These are phyloP conservation scores for Podosphaera aphanis DNA, from an alignment of 2,329 filamentous ascomycete species.

Conservation along the genomic window DNA sequence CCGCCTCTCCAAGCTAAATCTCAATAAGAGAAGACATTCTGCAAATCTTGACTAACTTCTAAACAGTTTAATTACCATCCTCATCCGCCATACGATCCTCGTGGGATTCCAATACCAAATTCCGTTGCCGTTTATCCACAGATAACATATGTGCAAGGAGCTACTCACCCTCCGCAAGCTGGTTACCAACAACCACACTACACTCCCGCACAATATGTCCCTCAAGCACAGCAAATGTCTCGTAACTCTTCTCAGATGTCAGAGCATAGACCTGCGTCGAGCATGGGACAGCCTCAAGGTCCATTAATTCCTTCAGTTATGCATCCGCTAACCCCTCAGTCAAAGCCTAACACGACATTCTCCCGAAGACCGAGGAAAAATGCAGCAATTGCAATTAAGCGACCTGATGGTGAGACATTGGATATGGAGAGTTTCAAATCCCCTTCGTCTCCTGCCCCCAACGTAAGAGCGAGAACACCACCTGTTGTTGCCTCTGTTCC, in stretches of 20 bases:
- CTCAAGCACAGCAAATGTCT: slow-evolving; percentile 47
- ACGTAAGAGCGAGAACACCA: slow-evolving; percentile 32
- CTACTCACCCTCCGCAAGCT: slow-evolving; percentile 22
- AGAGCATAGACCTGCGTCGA: slow-evolving; percentile 27
- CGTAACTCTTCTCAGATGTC: slow-evolving; percentile 62
- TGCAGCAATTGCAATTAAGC: slow-evolving; percentile 64
- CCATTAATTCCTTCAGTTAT: slow-evolving; percentile 14
- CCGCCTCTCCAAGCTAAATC: too few relatives aligned
- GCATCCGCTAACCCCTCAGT: slow-evolving; percentile 34
- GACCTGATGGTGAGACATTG: slow-evolving; percentile 54
- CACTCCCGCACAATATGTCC: slow-evolving; percentile 17
- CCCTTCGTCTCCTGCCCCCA: slow-evolving; percentile 32
- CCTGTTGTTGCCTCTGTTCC: slow-evolving; percentile 47
- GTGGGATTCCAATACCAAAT: slow-evolving; percentile 18
- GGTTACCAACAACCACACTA: slow-evolving; percentile 22
- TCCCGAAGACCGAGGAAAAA: slow-evolving; percentile 27
- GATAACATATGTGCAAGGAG: slow-evolving; percentile 24
- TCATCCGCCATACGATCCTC: slow-evolving; percentile 27
- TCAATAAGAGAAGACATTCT: too few relatives aligned
- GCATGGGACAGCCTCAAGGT: slow-evolving; percentile 16
- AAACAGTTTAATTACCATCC: slow-evolving; percentile 36
- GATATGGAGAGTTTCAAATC: slow-evolving; percentile 36
- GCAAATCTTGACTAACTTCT: too few relatives aligned
- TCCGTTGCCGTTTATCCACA: slow-evolving; percentile 21
- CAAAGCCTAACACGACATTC: slow-evolving; percentile 20